Evolutionary conservation across 331 rosid species (phyloP).

Genomic region (Erythrophleum ivorense): DNA sequence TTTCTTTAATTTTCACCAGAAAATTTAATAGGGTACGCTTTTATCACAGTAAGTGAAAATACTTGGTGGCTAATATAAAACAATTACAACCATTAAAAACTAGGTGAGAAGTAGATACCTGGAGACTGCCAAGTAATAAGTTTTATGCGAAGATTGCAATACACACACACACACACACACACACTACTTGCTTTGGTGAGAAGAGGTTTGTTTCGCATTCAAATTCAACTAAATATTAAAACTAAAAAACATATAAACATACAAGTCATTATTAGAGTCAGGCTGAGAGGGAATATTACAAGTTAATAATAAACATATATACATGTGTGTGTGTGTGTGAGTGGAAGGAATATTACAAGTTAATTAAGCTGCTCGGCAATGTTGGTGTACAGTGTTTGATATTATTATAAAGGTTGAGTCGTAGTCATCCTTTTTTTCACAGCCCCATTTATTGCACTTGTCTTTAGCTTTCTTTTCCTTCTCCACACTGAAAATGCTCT

Average conservation of each 20-base stretch:
- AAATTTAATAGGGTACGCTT: too few relatives aligned
- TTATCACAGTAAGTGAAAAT: too few relatives aligned
- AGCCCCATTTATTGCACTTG: conserved; percentile 52
- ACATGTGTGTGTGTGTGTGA: neutral
- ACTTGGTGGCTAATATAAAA: neutral
- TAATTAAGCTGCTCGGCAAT: conserved; percentile 16
- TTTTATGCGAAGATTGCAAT: neutral
- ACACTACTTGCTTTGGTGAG: neutral
- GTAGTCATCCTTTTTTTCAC: conserved; percentile 58
- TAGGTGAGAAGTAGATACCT: neutral
- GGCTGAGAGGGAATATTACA: neutral
- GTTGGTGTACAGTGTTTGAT: conserved; percentile 48
- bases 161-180: too few relatives aligned
- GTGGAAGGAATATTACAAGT: neutral
- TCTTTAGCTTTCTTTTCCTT: conserved; percentile 57
- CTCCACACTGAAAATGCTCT: conserved; percentile 68
- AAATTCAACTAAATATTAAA: neutral
- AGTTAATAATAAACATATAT: too few relatives aligned
- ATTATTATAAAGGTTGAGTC: conserved; percentile 75
- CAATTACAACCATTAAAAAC: neutral
- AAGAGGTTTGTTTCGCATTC: neutral
- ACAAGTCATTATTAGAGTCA: neutral
- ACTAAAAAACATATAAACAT: neutral
- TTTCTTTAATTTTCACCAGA: too few relatives aligned
- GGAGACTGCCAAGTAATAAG: neutral